Percentiles rank a stretch among this genome's conserved stretches.
Conservation (phyloP, 345 rosid genomes). For the Cochlearia excelsa region DNA sequence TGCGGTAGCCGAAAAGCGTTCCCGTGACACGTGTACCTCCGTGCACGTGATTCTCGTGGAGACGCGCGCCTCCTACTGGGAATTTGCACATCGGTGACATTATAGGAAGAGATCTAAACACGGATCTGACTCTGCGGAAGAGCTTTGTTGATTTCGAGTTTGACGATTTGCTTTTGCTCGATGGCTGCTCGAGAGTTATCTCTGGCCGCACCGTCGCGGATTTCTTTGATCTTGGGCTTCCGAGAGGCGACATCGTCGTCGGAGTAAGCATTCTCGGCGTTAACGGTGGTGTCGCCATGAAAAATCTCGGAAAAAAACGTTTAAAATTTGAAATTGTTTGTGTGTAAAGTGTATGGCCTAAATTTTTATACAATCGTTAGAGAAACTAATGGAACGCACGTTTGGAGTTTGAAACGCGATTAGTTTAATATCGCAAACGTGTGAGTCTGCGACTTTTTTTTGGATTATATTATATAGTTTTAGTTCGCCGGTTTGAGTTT, state of each 20-base stretch:
- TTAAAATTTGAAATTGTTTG: conserved; percentile 13
- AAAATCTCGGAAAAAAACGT: not conserved
- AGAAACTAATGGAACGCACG: conserved; percentile 36
- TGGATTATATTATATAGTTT: not conserved
- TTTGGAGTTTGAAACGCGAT: not conserved
- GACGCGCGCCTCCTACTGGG: conserved; percentile 39
- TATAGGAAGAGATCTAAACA: conserved; percentile 62
- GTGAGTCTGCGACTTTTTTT: conserved; percentile 21
- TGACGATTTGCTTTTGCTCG: conserved; percentile 26
- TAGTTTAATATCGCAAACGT: conserved; percentile 31
- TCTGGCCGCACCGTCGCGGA: conserved; percentile 27
- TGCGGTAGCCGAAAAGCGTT: conserved; percentile 68
- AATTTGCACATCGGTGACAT: conserved; percentile 52
- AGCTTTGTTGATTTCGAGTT: conserved; percentile 38
- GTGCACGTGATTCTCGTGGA: conserved; percentile 55
- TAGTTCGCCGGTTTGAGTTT: conserved; percentile 31
- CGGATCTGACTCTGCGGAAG: conserved; percentile 53
- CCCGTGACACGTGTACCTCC: conserved; percentile 84
- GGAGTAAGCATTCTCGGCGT: conserved; percentile 33
- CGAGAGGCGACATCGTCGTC: conserved; percentile 34
- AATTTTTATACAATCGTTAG: conserved; percentile 21
- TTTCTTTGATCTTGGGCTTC: conserved; percentile 33
- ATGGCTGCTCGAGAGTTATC: conserved; percentile 35
- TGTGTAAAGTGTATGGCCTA: conserved; percentile 9
- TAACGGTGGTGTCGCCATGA: conserved; percentile 41